Conservation (phyloP, 768 basidiomycete genomes). For the Lentinula detonsa region DNA sequence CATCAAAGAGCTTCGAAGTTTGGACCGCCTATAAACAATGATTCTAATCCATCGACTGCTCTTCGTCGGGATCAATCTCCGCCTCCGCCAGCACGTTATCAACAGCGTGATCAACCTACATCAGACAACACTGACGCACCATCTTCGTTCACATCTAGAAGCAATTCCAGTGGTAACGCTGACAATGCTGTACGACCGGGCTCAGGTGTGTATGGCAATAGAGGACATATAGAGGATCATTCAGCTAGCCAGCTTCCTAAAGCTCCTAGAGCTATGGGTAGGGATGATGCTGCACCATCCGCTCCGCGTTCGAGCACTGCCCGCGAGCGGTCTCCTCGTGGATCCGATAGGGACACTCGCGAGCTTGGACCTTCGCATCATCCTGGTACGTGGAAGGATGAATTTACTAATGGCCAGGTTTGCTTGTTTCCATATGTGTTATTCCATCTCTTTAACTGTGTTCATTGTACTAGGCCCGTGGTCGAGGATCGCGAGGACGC, state of each 20-base stretch:
- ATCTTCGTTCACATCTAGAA: background rate
- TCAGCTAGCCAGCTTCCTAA: background rate
- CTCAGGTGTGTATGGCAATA: conserved; percentile 25
- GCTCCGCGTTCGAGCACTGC: background rate
- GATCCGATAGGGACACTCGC: background rate
- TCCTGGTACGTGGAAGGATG: conserved; percentile 2
- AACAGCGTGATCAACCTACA: background rate
- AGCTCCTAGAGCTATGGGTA: conserved; percentile 4
- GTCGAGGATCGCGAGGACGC: conserved; percentile 13
- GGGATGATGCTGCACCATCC: background rate
- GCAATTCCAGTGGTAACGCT: background rate
- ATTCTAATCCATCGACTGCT: conserved; percentile 13
- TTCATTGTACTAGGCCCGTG: conserved; percentile 12
- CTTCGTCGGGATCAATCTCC: conserved; percentile 10
- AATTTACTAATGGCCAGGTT: background rate
- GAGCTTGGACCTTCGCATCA: background rate
- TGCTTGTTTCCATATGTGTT: background rate
- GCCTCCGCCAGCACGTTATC: background rate
- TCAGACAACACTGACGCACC: conserved; percentile 7
- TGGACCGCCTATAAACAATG: background rate
- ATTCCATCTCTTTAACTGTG: background rate
- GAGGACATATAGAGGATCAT: background rate
- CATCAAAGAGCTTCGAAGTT: conserved; percentile 1
- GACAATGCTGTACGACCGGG: conserved; percentile 7
- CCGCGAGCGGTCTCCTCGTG: background rate